Conservation (phyloP, 1,284 basidiomycete species). For the Trametes versicolor region DNA sequence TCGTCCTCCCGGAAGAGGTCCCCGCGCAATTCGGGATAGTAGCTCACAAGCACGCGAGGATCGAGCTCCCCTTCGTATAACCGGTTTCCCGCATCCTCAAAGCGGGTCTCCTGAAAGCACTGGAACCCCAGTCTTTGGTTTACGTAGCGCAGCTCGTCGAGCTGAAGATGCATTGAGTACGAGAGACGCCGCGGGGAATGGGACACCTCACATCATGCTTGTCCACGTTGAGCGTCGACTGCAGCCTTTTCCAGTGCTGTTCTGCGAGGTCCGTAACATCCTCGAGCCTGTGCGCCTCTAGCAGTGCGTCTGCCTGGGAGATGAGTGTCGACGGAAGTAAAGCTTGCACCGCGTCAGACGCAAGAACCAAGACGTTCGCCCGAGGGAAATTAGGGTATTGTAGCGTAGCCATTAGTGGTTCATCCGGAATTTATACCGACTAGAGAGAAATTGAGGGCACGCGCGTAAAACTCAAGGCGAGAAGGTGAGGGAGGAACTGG, state of each 20-base stretch:
- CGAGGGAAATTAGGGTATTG: constrained; percentile 55
- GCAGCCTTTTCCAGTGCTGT: constrained; percentile 64
- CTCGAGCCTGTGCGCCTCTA: constrained; percentile 70
- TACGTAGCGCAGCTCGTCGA: constrained; percentile 76
- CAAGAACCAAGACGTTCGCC: constrained; percentile 71
- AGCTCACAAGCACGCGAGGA: constrained; percentile 78
- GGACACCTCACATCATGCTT: constrained; percentile 57
- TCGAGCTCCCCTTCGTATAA: constrained; percentile 79
- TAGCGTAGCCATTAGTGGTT: constrained; percentile 35
- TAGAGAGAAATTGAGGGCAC: background rate
- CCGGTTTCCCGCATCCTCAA: constrained; percentile 80
- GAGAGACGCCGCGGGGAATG: background rate
- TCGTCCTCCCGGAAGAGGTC: constrained; percentile 60
- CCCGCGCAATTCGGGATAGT: constrained; percentile 77
- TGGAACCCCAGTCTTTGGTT: constrained; percentile 83
- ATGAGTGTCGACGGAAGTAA: constrained; percentile 78
- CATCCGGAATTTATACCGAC: constrained; percentile 6
- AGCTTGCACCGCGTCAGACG: constrained; percentile 68
- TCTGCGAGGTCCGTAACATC: constrained; percentile 74
- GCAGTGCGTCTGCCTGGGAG: constrained; percentile 75
- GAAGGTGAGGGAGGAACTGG: background rate
- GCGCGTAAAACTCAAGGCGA: background rate
- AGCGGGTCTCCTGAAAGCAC: constrained; percentile 75
- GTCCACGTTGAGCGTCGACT: constrained; percentile 57
- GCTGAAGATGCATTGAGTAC: constrained; percentile 44